A percentile compares a stretch with the other conserved stretches of the same genome.
phyloP scores from a whole-genome alignment of 2,329 filamentous ascomycete genomes.

The Ilyonectria sp. region DNA sequence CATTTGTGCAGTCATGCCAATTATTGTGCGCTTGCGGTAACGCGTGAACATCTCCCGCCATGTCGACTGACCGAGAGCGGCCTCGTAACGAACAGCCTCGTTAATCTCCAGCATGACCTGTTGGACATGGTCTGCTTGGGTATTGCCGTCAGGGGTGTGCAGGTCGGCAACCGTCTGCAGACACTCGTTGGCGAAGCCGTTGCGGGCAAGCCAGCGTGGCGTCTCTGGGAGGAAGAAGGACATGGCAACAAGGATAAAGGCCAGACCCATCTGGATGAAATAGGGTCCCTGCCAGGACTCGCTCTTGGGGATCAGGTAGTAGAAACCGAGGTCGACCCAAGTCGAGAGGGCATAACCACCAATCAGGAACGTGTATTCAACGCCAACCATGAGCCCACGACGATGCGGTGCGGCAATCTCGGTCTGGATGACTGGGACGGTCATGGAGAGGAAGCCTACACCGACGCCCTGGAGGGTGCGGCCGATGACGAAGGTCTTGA shows the following conservation, averaged over 20 bases:
- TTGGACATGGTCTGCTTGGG: constrained; percentile 52
- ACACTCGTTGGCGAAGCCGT: constrained; percentile 50
- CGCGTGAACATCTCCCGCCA: constrained; percentile 58
- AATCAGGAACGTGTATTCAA: constrained; percentile 37
- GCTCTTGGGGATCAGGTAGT: constrained; percentile 26
- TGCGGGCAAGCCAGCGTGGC: constrained; percentile 58
- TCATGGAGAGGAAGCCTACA: constrained; percentile 36
- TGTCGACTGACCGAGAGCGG: constrained; percentile 24
- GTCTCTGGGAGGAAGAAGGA: constrained; percentile 51
- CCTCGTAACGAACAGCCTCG: constrained; percentile 31
- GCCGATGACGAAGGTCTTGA: constrained; percentile 27
- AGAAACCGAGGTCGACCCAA: constrained; percentile 37
- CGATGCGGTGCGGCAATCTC: constrained; percentile 37
- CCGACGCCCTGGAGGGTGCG: constrained; percentile 32
- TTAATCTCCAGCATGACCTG: constrained; percentile 48
- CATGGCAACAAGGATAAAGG: constrained; percentile 31
- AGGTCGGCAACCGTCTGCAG: constrained; percentile 57
- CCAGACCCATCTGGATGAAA: constrained; percentile 34
- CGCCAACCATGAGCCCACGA: constrained; percentile 35
- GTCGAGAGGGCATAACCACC: constrained; percentile 35
- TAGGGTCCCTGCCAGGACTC: constrained; percentile 35
- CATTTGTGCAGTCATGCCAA: constrained; percentile 58
- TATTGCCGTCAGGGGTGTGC: constrained; percentile 53
- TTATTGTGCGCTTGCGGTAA: constrained; percentile 58
- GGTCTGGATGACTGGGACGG: constrained; percentile 36